A percentile compares a stretch with the other conserved stretches of the same genome.
Conservation (phyloP, 257 asterid genomes). For the Solanum microdontum region DNA sequence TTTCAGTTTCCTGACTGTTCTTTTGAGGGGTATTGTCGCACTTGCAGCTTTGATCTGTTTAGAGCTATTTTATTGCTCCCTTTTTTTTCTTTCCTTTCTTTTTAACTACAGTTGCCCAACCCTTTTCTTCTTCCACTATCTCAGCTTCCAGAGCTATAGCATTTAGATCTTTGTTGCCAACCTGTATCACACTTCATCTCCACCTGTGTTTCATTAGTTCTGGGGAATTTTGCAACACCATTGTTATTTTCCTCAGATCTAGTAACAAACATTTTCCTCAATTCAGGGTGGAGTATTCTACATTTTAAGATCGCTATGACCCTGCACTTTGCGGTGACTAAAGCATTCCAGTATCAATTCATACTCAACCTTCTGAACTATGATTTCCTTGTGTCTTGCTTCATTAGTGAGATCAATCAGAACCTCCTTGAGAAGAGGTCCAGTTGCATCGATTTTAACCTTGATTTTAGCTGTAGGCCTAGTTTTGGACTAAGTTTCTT, state of each 20-base stretch:
- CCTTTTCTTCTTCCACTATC: background rate
- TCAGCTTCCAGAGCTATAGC: background rate
- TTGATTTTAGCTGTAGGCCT: background rate
- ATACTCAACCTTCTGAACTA: background rate
- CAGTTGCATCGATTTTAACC: background rate
- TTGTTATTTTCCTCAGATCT: background rate
- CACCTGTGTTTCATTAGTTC: background rate
- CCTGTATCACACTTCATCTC: background rate
- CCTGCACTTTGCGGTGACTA: background rate
- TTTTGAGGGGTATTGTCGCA: background rate
- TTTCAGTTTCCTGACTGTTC: background rate
- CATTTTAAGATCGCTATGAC: background rate
- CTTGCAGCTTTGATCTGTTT: background rate
- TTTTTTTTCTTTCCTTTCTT: background rate
- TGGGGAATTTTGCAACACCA: background rate
- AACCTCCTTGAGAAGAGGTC: background rate
- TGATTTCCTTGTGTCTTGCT: background rate
- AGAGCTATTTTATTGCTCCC: background rate
- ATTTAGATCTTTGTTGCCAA: background rate
- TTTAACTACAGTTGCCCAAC: background rate
- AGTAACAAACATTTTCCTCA: background rate
- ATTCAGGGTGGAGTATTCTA: background rate
- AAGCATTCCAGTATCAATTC: background rate
- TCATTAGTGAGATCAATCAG: background rate
- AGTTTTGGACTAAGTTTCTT: background rate